Base-by-base conservation (phyloP, 441 rosid species). In the Omphalea diandra region DNA sequence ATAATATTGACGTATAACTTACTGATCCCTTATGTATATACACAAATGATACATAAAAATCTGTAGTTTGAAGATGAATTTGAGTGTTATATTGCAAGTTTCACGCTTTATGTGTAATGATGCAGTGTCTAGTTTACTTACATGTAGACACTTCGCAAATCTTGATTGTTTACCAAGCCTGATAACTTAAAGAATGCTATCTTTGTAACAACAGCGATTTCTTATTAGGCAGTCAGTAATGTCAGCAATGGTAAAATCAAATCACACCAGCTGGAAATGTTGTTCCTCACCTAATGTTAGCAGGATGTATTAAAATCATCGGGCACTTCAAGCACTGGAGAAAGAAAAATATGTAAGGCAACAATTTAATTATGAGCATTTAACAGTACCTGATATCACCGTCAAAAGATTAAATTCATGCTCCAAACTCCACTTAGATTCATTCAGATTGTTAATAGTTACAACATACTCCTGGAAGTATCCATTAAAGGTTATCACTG, bases 391-490 rank as follows among this genome's bases (percentile, higher is more conserved):
- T 38, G 81, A 73, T 54, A 33, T 38, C 24, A 36, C 71, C 1
- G 87, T 71, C 74, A 80, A 71, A 63, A 89, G 90, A 79, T 84
- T 94, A 58, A 82, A 83, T 77, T 90, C 90, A 3, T 84, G 88
- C 60, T 88, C 92, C 79, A 94, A 69, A 66, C 86, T 82, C 97
- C 98, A 91, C 17, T 72, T 65, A 63, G 88, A 75, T 71, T 84
- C 95, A 31, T 83, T 80, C 69, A 79, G 81, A 60, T 65, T 71
- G 69, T 84, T 78, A 67, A 91, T 75, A 63, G 82, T 79, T 58
- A 90, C 57, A 26, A 75, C 77, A 65, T 90, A 94, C 84, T 91
- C 98, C 72, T 82, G 88, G 79, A 91, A 88, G 78, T 81, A 91
- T 17, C 98, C 98, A 41, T 76, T 82, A 79, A 77, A 82, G 7